phyloP scores from a whole-genome alignment of 2,329 filamentous ascomycete species.

The Ceratocystis harringtonii region DNA sequence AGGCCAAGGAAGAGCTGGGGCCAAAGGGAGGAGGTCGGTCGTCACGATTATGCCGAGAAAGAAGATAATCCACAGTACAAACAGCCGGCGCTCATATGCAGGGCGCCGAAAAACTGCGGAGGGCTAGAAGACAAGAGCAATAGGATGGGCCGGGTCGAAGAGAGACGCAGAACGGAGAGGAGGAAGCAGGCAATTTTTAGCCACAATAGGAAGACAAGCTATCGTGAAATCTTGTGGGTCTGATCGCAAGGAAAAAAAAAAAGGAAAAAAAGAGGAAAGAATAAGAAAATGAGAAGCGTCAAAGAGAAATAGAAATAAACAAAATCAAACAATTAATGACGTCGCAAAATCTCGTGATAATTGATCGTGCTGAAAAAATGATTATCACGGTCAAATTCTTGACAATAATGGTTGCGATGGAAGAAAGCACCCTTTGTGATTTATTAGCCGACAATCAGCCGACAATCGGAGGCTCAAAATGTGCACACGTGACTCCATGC shows the following conservation, averaged over 20 bases:
- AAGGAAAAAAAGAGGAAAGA: constrained; percentile 1
- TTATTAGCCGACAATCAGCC: constrained; percentile 14
- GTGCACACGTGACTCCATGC: not conserved
- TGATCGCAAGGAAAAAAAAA: not conserved
- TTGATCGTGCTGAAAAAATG: not conserved
- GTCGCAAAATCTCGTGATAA: constrained; percentile 11
- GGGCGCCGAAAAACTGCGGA: constrained; percentile 16
- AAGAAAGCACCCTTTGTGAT: not conserved
- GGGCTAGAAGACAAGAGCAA: not conserved
- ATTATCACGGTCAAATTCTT: not conserved
- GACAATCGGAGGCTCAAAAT: constrained; percentile 2
- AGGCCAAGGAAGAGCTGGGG: constrained; percentile 4
- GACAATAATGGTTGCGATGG: constrained; percentile 3
- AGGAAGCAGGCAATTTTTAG: not conserved
- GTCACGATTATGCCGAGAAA: constrained; percentile 16
- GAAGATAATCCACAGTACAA: constrained; percentile 15
- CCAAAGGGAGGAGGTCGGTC: constrained; percentile 15
- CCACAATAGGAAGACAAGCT: not conserved
- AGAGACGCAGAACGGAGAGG: not conserved
- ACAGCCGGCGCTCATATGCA: constrained; percentile 16
- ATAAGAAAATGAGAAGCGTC: not conserved
- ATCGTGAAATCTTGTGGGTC: not conserved
- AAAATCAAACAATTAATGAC: constrained; percentile 9
- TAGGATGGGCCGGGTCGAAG: not conserved
- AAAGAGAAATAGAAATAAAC: not conserved